A percentile compares a stretch with the other conserved stretches of the same genome.
These are phyloP conservation scores for Pythium insidiosum DNA, from an alignment of 352 stramenopile genomes.

Conservation along the genomic window DNA sequence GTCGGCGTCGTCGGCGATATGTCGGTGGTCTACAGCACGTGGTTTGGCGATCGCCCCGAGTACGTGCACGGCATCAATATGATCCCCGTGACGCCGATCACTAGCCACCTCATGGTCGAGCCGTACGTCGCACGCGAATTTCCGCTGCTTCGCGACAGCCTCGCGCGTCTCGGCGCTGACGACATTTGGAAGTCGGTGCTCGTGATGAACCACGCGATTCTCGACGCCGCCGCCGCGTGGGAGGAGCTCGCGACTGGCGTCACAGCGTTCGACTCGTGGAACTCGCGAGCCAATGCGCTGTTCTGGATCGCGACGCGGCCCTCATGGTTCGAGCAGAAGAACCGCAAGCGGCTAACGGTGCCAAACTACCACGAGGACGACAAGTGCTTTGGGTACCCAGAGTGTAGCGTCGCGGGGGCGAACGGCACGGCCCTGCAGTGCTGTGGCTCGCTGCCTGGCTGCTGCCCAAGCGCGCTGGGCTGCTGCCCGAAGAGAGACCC, in stretches of 20 bases:
- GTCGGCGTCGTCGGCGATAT: no score
- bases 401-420: conserved; percentile 36
- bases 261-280: conserved; percentile 62
- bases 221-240: conserved; percentile 50
- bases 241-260: conserved; percentile 44
- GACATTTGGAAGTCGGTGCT: conserved; percentile 76
- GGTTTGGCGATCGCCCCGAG: conserved; percentile 64
- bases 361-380: conserved; percentile 25
- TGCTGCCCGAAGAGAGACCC: conserved; percentile 53
- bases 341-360: conserved; percentile 18
- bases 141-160: conserved; percentile 35
- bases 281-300: conserved; percentile 62
- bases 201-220: conserved; percentile 63
- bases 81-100: conserved; percentile 76
- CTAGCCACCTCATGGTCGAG: conserved; percentile 46
- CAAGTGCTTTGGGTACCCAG: conserved; percentile 61
- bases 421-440: conserved; percentile 58
- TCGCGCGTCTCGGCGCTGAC: conserved; percentile 20
- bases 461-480: conserved; percentile 49
- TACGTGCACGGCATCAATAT: conserved; percentile 84
- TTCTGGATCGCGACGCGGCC: conserved; percentile 66
- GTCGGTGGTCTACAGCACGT: conserved; percentile 77
- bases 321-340: conserved; percentile 54
- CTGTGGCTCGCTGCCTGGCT: conserved; percentile 59
- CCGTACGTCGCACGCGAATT: conserved; percentile 51